Evolutionary conservation across 129 eudicot genomes (phyloP).

Genomic region (Heracleum sosnowskyi): DNA sequence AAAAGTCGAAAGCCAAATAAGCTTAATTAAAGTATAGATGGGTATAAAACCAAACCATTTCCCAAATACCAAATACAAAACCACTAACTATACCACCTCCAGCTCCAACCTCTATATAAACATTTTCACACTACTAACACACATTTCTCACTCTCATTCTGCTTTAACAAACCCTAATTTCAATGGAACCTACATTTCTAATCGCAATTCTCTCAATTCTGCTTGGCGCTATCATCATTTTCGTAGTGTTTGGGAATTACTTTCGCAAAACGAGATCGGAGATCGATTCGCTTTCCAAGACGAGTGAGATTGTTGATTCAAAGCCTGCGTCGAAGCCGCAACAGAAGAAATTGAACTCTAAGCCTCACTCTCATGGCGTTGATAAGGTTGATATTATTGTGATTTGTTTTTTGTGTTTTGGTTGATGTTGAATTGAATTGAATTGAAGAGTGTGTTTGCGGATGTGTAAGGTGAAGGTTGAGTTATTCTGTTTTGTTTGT

Average conservation of each 20-base stretch:
- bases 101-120: too few relatives aligned
- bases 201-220: constrained; percentile 40
- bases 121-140: too few relatives aligned
- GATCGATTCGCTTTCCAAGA: constrained; percentile 49
- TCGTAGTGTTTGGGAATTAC: constrained; percentile 54
- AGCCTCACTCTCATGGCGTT: constrained; percentile 56
- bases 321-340: constrained; percentile 40
- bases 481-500: neutral
- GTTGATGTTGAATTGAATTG: neutral
- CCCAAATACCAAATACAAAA: too few relatives aligned
- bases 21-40: too few relatives aligned
- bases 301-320: constrained; percentile 30
- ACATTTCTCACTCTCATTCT: too few relatives aligned
- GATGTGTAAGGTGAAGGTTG: neutral
- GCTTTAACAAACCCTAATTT: neutral
- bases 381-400: constrained; percentile 48
- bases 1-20: too few relatives aligned
- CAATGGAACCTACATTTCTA: constrained; percentile 56
- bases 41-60: too few relatives aligned
- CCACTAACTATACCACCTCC: too few relatives aligned
- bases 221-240: constrained; percentile 62
- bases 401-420: neutral
- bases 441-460: neutral
- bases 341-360: constrained; percentile 25
- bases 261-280: constrained; percentile 59